Base-by-base conservation (phyloP, 495 filamentous ascomycete genomes). In the Aspergillus sclerotioniger region DNA sequence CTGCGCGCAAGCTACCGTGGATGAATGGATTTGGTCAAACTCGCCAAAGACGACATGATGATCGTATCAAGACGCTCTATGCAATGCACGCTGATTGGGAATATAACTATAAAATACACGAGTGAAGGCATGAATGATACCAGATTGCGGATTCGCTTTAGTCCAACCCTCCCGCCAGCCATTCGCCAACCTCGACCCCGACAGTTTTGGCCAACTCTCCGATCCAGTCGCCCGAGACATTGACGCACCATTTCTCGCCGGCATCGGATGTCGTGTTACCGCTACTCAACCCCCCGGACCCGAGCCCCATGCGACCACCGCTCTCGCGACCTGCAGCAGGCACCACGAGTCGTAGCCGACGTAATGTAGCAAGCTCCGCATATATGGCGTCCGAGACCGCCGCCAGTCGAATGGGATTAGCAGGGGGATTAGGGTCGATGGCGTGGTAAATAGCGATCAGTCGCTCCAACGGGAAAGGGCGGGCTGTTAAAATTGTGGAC, bases 381-480 rank as follows among this genome's bases (percentile, higher is more conserved):
- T 84, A 84, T 8, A 89, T 75, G 52, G 88, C 83, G n/a, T 84
- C 84, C 33, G 82, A 78, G 19, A 81, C 77, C 0, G 70, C 76
- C 16, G 64, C 65, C 25, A 65, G 61, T 31, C 71, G 66, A 13
- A 84, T 78, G 60, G 85, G 71, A 20, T 80, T 81, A 9, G 77
- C 66, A 1, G 84, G 71, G 10, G 76, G 83, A 56, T 92, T 87
- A 1, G 87, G 86, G 33, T 88, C 73, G 44, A 97, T 86, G 1
- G 88, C 86, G 25, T 87, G 85, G 62, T 93, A 92, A 25, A 98
- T 95, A 0, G 93, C 91, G 19, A 96, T 75, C 72, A 96, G 78
- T 4, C 94, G 80, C 75, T 98, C 94, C 9, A 97, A 74, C 16
- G 90, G 83, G 65, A 97, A 98, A 3, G 91, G 83, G 53, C 91